Conservation (phyloP, 148 eudicot genomes). For the Chenopodium album region DNA sequence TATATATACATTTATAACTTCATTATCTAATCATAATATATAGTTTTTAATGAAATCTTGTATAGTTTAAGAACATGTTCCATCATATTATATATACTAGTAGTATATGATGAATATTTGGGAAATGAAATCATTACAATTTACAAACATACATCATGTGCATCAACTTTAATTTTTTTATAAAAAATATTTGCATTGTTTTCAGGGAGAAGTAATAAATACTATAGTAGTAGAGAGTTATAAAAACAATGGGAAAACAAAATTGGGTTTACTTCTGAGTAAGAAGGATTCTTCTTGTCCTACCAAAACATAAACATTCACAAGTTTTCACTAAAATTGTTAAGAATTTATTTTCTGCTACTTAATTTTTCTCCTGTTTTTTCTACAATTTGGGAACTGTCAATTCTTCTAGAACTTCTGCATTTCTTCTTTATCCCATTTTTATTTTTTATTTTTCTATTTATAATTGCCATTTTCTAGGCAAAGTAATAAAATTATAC, state of each 20-base stretch:
- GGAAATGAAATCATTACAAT: slow-evolving; percentile 4
- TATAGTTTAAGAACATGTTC: slow-evolving; percentile 16
- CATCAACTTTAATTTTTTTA: neutral
- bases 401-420: slow-evolving; percentile 24
- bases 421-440: neutral
- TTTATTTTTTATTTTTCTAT: neutral
- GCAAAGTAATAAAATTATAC: neutral
- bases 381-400: slow-evolving; percentile 16
- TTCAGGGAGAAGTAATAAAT: slow-evolving; percentile 29
- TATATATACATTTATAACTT: neutral
- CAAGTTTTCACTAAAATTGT: slow-evolving; percentile 22
- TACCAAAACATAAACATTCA: slow-evolving; percentile 25
- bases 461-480: neutral
- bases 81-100: neutral
- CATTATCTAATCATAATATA: slow-evolving; percentile 2
- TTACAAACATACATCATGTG: slow-evolving; percentile 20
- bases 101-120: slow-evolving; percentile 5
- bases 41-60: neutral
- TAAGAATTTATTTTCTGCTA: neutral
- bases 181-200: slow-evolving; percentile 26
- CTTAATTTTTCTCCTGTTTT: neutral
- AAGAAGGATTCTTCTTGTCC: slow-evolving; percentile 26
- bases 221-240: neutral
- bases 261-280: slow-evolving; percentile 13
- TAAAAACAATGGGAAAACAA: slow-evolving; percentile 22